Percentiles rank a stretch among this genome's conserved stretches.
Conservation (phyloP, 495 filamentous ascomycete species). For the Tuber aestivum region DNA sequence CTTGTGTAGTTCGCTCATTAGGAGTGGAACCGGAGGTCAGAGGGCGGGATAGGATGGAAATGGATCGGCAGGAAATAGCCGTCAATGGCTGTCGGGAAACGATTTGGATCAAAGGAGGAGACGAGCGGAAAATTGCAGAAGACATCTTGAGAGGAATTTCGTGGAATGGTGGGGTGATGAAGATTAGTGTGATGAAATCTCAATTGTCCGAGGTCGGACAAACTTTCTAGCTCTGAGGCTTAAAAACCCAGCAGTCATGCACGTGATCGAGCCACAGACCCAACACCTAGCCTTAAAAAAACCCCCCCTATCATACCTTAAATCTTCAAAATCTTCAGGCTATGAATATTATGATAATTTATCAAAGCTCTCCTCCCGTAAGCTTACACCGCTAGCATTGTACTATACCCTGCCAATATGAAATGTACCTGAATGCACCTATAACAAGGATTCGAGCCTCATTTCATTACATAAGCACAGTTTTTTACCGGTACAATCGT, state of each 20-base stretch:
- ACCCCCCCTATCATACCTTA: too few relatives aligned
- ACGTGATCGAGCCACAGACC: not conserved
- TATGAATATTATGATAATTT: too few relatives aligned
- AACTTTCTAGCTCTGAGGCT: not conserved
- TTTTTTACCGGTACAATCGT: too few relatives aligned
- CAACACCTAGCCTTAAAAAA: too few relatives aligned
- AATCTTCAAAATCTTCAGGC: too few relatives aligned
- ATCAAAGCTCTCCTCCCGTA: too few relatives aligned
- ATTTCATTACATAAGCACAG: too few relatives aligned
- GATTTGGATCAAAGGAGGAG: not conserved
- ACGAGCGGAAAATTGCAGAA: conserved; percentile 2
- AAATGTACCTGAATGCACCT: too few relatives aligned
- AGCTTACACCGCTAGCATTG: too few relatives aligned
- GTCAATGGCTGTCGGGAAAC: not conserved
- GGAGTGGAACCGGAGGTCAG: not conserved
- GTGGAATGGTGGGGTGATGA: not conserved
- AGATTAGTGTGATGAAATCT: not conserved
- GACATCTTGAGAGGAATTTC: not conserved
- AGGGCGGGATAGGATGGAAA: not conserved
- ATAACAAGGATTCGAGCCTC: too few relatives aligned
- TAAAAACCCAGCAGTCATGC: not conserved
- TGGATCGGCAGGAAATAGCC: not conserved
- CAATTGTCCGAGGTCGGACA: not conserved
- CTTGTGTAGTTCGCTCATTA: not conserved
- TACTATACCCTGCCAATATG: too few relatives aligned